A percentile compares a stretch with the other conserved stretches of the same genome.
Evolutionary conservation across 306 rosid genomes (phyloP).

Genomic region (Alnus glutinosa): DNA sequence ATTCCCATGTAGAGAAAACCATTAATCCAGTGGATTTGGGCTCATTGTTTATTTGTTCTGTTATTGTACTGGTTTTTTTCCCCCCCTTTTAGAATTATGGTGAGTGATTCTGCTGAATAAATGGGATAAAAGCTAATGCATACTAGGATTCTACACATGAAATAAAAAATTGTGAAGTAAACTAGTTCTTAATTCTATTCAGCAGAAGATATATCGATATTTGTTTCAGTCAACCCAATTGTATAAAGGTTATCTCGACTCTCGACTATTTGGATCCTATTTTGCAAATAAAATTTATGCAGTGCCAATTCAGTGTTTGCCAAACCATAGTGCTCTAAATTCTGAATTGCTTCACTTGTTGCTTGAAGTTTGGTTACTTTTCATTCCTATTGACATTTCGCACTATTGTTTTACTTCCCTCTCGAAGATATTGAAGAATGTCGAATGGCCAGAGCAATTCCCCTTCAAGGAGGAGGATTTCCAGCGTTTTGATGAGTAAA

Average conservation of each 20-base stretch:
- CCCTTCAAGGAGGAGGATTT: constrained; percentile 82
- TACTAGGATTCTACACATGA: neutral
- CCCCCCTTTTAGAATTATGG: neutral
- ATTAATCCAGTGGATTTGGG: neutral
- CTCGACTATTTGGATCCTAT: neutral
- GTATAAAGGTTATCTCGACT: neutral
- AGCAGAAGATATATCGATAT: neutral
- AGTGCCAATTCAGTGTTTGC: constrained; percentile 1
- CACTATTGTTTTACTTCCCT: constrained; percentile 14
- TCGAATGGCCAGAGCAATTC: constrained; percentile 71
- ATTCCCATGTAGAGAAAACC: neutral
- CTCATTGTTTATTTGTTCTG: neutral
- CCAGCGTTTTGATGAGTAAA: constrained; percentile 78
- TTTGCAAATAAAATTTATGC: neutral
- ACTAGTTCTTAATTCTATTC: neutral
- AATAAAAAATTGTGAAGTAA: neutral
- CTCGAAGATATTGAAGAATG: constrained; percentile 61
- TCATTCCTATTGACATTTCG: constrained; percentile 4
- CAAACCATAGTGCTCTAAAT: neutral
- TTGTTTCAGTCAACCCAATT: neutral
- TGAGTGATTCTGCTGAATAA: constrained; percentile 1
- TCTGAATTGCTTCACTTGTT: constrained; percentile 4
- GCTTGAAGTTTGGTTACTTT: constrained; percentile 1
- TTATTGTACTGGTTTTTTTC: neutral
- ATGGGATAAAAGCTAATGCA: neutral